phyloP scores from a whole-genome alignment of 1,139 yeast species.

The Taphrina sp. region DNA sequence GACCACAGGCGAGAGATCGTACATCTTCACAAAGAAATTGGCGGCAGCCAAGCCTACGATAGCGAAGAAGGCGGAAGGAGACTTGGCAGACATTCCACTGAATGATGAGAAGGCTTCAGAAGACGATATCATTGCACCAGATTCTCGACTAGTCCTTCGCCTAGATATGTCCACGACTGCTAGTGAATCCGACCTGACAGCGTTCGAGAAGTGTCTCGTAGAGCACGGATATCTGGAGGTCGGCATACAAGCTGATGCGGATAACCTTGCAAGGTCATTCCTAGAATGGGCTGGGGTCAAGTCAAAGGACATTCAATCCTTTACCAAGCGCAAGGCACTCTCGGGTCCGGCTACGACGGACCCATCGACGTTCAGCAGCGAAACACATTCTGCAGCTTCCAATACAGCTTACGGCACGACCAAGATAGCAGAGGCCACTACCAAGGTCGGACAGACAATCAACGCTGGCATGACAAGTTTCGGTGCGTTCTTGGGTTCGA shows the following conservation, averaged over 20 bases:
- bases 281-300: constrained; percentile 21
- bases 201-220: constrained; percentile 14
- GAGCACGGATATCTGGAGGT: constrained; percentile 19
- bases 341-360: constrained; percentile 6
- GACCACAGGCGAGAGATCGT: constrained; percentile 25
- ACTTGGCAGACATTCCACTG: constrained; percentile 5
- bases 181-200: constrained; percentile 20
- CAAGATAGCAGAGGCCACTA: constrained; percentile 6
- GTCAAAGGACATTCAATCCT: constrained; percentile 6
- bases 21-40: constrained; percentile 12
- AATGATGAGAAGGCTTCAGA: neutral
- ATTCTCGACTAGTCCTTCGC: constrained; percentile 2
- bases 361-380: constrained; percentile 17
- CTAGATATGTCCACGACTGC: constrained; percentile 15
- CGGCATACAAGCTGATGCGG: constrained; percentile 30
- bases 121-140: neutral
- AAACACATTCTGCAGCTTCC: constrained; percentile 14
- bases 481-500: constrained; percentile 21
- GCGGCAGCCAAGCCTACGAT: neutral
- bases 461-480: constrained; percentile 20
- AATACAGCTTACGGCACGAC: constrained; percentile 8
- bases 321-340: neutral
- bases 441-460: constrained; percentile 12
- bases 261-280: constrained; percentile 13
- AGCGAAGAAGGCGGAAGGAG: neutral